phyloP scores from a whole-genome alignment of 148 eudicot genomes.

The Salicornia ramosissima region DNA sequence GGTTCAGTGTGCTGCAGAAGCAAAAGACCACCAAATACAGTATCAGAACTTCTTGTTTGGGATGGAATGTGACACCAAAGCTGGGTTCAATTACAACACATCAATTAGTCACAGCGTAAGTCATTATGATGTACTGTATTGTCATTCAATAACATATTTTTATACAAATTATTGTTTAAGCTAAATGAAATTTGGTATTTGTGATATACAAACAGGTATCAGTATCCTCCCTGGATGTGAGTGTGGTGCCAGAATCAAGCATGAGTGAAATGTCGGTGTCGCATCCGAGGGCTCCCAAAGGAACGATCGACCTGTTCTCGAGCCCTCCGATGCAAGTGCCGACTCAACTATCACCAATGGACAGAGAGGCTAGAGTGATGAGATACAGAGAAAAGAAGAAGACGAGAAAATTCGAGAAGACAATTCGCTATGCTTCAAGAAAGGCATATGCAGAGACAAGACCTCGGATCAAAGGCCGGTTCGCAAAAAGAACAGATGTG shows the following conservation, averaged over 20 bases:
- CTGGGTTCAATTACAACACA: slow-evolving; percentile 40
- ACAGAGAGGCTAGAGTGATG: slow-evolving; percentile 83
- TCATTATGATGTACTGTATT: slow-evolving; percentile 3
- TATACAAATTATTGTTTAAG: no score
- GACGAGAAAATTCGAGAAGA: slow-evolving; percentile 81
- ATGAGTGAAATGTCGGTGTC: slow-evolving; percentile 46
- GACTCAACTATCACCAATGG: slow-evolving; percentile 58
- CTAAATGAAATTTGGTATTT: background rate
- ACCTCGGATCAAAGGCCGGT: slow-evolving; percentile 92
- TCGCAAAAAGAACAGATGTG: slow-evolving; percentile 73
- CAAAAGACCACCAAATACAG: slow-evolving; percentile 27
- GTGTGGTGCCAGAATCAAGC: slow-evolving; percentile 65
- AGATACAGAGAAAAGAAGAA: slow-evolving; percentile 95
- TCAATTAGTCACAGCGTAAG: slow-evolving; percentile 66
- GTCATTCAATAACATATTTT: background rate
- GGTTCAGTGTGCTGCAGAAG: slow-evolving; percentile 39
- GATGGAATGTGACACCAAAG: slow-evolving; percentile 48
- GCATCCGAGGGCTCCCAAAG: slow-evolving; percentile 50
- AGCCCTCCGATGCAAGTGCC: slow-evolving; percentile 53
- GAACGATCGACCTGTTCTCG: slow-evolving; percentile 71
- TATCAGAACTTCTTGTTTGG: slow-evolving; percentile 43
- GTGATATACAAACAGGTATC: slow-evolving; percentile 54
- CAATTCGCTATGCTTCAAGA: slow-evolving; percentile 92
- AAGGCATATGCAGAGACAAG: slow-evolving; percentile 97
- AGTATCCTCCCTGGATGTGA: slow-evolving; percentile 69